Evolutionary conservation across 1,139 yeast species (phyloP).

Genomic region (Kazachstania sp.): DNA sequence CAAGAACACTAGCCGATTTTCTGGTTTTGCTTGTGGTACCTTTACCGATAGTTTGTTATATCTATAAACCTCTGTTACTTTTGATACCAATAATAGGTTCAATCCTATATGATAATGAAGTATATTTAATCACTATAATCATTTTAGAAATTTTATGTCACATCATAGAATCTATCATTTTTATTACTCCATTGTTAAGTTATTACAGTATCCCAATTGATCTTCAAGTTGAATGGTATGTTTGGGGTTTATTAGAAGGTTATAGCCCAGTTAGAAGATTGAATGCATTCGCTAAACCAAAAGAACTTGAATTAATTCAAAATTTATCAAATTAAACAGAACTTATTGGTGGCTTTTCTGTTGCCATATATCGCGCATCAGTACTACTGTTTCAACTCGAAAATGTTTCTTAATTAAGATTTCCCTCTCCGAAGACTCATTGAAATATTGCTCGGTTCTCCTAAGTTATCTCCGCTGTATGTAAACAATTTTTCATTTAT

Average conservation of each 20-base stretch:
- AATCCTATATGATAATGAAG: conserved; percentile 12
- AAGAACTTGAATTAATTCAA: not conserved
- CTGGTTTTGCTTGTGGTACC: conserved; percentile 30
- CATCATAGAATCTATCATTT: conserved; percentile 36
- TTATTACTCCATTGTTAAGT: conserved; percentile 39
- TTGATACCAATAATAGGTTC: not conserved
- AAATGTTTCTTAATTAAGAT: too few species aligned
- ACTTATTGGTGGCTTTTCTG: too few species aligned
- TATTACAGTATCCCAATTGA: conserved; percentile 50
- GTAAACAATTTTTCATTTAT: too few species aligned
- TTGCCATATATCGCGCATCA: too few species aligned
- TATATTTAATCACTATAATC: conserved; percentile 21
- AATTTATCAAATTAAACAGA: not conserved
- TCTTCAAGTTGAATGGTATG: conserved; percentile 41
- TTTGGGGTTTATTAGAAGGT: conserved; percentile 51
- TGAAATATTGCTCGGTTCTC: too few species aligned
- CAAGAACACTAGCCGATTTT: conserved; percentile 31
- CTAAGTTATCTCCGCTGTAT: too few species aligned
- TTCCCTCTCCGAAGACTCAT: too few species aligned
- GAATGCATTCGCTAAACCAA: conserved; percentile 27
- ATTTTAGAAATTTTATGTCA: conserved; percentile 37
- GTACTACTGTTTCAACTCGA: too few species aligned
- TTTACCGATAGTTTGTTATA: conserved; percentile 30
- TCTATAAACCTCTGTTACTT: conserved; percentile 25
- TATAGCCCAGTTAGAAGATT: conserved; percentile 41